These are phyloP conservation scores for Hyaloscypha finlandica DNA, from an alignment of 495 filamentous ascomycete genomes.

Conservation along the genomic window DNA sequence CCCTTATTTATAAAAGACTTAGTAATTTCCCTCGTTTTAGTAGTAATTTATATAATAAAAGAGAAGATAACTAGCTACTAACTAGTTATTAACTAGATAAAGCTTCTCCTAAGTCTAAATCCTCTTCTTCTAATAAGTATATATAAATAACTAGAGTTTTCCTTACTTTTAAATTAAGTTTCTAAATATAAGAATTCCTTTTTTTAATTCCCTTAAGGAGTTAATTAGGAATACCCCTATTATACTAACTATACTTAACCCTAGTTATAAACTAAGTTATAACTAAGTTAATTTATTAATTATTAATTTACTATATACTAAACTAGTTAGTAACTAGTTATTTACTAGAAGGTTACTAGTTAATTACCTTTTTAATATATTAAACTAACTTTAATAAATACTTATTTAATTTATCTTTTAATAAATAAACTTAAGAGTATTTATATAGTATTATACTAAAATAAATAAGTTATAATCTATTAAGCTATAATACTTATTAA, in stretches of 20 bases:
- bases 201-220: not conserved
- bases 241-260: not conserved
- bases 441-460: not conserved
- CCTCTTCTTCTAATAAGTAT: not conserved
- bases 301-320: constrained; percentile 2
- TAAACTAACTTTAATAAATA: not conserved
- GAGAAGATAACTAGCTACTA: not conserved
- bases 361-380: not conserved
- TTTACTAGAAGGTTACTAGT: not conserved
- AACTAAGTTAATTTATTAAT: not conserved
- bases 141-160: not conserved
- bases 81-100: constrained; percentile 4
- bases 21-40: not conserved
- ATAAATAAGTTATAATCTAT: constrained; percentile 1
- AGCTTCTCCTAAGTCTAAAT: not conserved
- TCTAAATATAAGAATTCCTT: not conserved
- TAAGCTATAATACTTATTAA: constrained; percentile 4
- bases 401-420: not conserved
- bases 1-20: not conserved
- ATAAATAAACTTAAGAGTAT: not conserved
- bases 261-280: constrained; percentile 1
- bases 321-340: not conserved
- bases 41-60: not conserved
- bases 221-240: not conserved
- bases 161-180: not conserved